Percentiles rank a stretch among this genome's conserved stretches.
Evolutionary conservation across 2,329 filamentous ascomycete genomes (phyloP).

Genomic region (Taxawa tesnikishii): DNA sequence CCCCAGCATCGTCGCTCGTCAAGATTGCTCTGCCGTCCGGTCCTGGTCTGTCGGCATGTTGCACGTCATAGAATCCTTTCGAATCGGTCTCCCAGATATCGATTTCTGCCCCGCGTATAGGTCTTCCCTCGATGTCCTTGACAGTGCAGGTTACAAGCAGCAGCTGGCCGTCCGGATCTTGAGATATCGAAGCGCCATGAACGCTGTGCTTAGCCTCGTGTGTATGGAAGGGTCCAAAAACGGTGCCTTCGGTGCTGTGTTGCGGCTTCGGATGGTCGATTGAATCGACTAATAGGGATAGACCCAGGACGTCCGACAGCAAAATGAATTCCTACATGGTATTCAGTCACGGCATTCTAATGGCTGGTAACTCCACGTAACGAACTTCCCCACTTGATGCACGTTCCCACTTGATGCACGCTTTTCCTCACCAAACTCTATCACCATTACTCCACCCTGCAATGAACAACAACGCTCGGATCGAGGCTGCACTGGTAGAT

Average conservation of each 20-base stretch:
- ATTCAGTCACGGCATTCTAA: too few species aligned
- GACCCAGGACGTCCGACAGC: constrained; percentile 2
- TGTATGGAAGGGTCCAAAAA: constrained; percentile 4
- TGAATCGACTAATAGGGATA: constrained; percentile 2
- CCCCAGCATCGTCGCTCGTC: constrained; percentile 28
- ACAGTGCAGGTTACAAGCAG: constrained; percentile 2
- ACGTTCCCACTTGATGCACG: too few species aligned
- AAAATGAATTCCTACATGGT: too few species aligned
- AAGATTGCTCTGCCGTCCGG: constrained; percentile 2
- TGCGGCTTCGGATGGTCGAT: constrained; percentile 3
- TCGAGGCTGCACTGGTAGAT: too few species aligned
- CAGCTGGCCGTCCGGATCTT: constrained; percentile 1
- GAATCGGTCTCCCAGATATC: constrained; percentile 4
- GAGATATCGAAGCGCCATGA: neutral
- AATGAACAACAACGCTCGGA: too few species aligned
- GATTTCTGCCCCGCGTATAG: constrained; percentile 1
- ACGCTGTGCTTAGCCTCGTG: neutral
- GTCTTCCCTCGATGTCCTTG: neutral
- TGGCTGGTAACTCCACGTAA: too few species aligned
- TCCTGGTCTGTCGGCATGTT: neutral
- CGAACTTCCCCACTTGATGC: too few species aligned
- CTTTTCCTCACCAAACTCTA: too few species aligned
- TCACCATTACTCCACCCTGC: too few species aligned
- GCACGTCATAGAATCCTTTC: constrained; percentile 4
- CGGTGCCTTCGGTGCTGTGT: constrained; percentile 1